Conservation (phyloP, 768 basidiomycete species). For the Leccinum olivaceopallidum region DNA sequence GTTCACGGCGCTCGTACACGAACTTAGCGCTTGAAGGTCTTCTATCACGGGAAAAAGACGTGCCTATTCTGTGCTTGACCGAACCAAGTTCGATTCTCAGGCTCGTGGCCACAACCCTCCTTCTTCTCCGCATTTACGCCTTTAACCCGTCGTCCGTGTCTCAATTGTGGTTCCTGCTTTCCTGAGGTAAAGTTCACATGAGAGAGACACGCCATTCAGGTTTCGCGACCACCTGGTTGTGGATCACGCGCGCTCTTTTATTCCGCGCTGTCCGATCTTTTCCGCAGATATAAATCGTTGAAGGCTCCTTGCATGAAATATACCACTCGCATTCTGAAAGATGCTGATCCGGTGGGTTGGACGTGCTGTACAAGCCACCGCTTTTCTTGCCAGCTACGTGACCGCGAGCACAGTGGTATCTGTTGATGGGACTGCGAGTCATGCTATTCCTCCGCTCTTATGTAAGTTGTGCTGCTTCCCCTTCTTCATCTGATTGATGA, state of each 20-base stretch:
- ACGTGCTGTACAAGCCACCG: constrained; percentile 2
- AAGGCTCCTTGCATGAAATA: not conserved
- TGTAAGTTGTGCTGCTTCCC: constrained; percentile 38
- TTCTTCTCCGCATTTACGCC: not conserved
- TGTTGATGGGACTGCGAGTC: constrained; percentile 48
- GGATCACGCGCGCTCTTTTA: constrained; percentile 2
- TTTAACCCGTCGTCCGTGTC: not conserved
- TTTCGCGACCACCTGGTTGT: not conserved
- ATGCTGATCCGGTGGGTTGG: constrained; percentile 15
- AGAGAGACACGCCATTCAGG: not conserved
- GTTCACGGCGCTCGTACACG: not conserved
- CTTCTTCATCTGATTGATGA: not conserved
- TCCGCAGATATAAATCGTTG: constrained; percentile 8
- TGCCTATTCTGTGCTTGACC: not conserved
- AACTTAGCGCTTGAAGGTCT: not conserved
- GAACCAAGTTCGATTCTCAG: not conserved
- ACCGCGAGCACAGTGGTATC: constrained; percentile 35
- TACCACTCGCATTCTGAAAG: not conserved
- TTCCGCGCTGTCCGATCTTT: constrained; percentile 3
- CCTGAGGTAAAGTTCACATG: not conserved
- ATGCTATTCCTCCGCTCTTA: constrained; percentile 51
- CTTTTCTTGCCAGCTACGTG: constrained; percentile 4
- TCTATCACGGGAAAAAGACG: not conserved
- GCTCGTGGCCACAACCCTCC: not conserved
- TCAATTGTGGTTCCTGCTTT: not conserved